phyloP scores from a whole-genome alignment of 306 rosid species.

The Cucumis sativus region Cucumber_9930_V3 NC_026659.2:1337501-1338000 shows the following conservation, averaged over 20 bases:
- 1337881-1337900: background rate
- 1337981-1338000: background rate
- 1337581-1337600: slow-evolving; percentile 38
- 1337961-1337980: background rate
- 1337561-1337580: slow-evolving; percentile 19
- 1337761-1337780: background rate
- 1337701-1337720: background rate
- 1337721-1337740: slow-evolving; percentile 11
- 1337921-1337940: slow-evolving; percentile 11
- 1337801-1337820: background rate
- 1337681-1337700: background rate
- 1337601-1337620: slow-evolving; percentile 19
- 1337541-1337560: slow-evolving; percentile 14
- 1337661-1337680: background rate
- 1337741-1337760: slow-evolving; percentile 37
- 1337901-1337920: slow-evolving; percentile 5
- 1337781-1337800: background rate
- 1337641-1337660: slow-evolving; percentile 6
- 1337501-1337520: slow-evolving; percentile 27
- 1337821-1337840: background rate
- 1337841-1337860: slow-evolving; percentile 3
- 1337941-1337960: slow-evolving; percentile 14
- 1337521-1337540: slow-evolving; percentile 26
- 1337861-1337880: background rate
- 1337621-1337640: slow-evolving; percentile 18